Evolutionary conservation across 148 eudicot genomes (phyloP).

Genomic region (Camellia japonica): DNA sequence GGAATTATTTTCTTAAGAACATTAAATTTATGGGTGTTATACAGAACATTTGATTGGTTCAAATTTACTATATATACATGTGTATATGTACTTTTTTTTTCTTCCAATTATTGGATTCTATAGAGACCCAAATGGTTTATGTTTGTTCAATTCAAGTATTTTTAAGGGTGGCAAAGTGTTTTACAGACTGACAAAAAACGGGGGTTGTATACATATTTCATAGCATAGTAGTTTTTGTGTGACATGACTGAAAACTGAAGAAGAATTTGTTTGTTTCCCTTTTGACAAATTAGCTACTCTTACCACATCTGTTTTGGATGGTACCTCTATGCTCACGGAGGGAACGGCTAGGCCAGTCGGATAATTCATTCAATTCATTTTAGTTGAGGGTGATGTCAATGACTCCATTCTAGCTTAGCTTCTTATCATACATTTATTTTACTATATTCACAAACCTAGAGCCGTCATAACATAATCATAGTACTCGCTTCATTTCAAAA

Average conservation of each 20-base stretch:
- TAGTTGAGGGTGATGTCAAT: background rate
- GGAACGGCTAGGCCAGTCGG: background rate
- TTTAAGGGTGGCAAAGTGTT: background rate
- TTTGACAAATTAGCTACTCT: background rate
- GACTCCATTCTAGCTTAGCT: no score
- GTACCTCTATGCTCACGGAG: background rate
- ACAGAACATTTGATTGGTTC: background rate
- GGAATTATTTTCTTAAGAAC: background rate
- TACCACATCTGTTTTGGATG: background rate
- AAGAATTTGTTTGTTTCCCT: background rate
- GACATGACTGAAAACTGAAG: conserved; percentile 6
- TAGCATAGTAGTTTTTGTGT: background rate
- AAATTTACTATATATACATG: background rate
- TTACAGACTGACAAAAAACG: background rate
- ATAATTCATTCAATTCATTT: background rate
- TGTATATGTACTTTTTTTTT: background rate
- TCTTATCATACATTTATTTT: no score
- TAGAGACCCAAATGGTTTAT: background rate
- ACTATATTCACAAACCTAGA: background rate
- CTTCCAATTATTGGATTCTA: background rate
- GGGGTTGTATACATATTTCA: background rate
- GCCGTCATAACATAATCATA: background rate
- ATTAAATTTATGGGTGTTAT: background rate
- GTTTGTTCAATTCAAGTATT: background rate
- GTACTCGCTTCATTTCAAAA: background rate